phyloP scores from a whole-genome alignment of 441 rosid species.

The Omphalea diandra region DNA sequence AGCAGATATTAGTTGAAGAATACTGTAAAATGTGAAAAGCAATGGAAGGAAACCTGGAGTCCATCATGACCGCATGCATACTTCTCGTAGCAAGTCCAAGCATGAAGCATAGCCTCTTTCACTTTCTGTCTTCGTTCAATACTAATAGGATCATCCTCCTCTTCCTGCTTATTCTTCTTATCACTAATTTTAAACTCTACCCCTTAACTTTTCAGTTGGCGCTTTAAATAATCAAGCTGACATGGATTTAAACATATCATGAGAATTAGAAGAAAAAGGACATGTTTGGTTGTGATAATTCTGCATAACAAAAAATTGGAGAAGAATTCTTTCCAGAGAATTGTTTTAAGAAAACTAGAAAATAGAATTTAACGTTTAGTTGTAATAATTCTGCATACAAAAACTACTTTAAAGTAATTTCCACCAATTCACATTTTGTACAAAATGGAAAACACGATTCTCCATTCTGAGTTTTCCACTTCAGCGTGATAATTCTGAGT shows the following conservation, averaged over 20 bases:
- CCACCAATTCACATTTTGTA: too few relatives aligned
- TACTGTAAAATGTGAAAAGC: background rate
- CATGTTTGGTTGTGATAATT: too few relatives aligned
- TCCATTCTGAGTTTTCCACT: too few relatives aligned
- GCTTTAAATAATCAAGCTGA: slow-evolving; percentile 10
- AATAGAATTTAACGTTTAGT: too few relatives aligned
- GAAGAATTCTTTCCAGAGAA: too few relatives aligned
- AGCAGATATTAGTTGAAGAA: too few relatives aligned
- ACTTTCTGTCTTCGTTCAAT: slow-evolving; percentile 77
- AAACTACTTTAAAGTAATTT: too few relatives aligned
- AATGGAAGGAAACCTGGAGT: slow-evolving; percentile 65
- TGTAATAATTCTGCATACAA: too few relatives aligned
- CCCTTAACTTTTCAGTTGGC: slow-evolving; percentile 6
- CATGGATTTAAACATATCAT: background rate
- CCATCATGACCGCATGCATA: slow-evolving; percentile 98
- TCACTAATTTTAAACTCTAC: background rate
- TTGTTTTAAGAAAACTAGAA: too few relatives aligned
- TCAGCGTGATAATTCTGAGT: too few relatives aligned
- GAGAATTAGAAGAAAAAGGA: background rate
- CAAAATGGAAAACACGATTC: too few relatives aligned
- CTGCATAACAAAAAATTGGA: too few relatives aligned
- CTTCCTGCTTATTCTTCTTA: slow-evolving; percentile 16
- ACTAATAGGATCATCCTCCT: slow-evolving; percentile 54
- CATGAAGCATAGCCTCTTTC: slow-evolving; percentile 96
- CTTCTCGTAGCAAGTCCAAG: slow-evolving; percentile 93